Evolutionary conservation across 1,139 yeast species (phyloP), one percentile per base, ranked within the genome.

Genomic region (Sugiyamaella novakii): DNA sequence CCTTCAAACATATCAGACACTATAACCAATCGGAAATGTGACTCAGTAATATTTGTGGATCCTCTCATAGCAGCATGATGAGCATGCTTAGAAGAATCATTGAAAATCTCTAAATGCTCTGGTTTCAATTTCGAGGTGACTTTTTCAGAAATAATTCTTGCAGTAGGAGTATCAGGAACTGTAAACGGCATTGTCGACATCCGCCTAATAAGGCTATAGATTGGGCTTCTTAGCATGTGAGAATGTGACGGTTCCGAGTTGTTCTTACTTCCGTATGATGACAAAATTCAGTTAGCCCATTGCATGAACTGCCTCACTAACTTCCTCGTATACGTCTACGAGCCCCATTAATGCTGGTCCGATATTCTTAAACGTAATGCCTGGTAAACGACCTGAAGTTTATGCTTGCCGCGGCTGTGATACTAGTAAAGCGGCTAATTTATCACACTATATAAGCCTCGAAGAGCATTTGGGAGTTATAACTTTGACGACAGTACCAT

Each of bases 21-120:
- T 15, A 92, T 74, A 50, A 82, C 84, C 33, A 69, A 56, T 19
- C 73, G 60, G 67, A 92, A 89, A 65, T 92, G 98, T 1, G 96
- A 85, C 67, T 92, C 98, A 1, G 79, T 76, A n/a, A 72, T 74
- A 67, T 88, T 88, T 2, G 74, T 59, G 8, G 91, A 88, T 3
- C 84, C 87, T 52, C 82, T 76, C 74, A 88, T 78, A 1, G 95
- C 92, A 49, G 82, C 84, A 66, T 92, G 98, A 59, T 88, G 94
- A 2, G 91, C 80, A 67, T 92, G 98, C 65, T 86, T 85, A 66
- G 81, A 81, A 2, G 96, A 87, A 67, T 92, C 98, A 65, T 92
- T 92, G 54, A 73, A 74, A 19, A 88, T 73, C 46, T 77, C 78
- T 38, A 87, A 71, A 49, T 63, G 68, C 0, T 72, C 54, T 0